phyloP scores from a whole-genome alignment of 1,284 basidiomycete genomes.

The Ceratobasidium sp. region DNA sequence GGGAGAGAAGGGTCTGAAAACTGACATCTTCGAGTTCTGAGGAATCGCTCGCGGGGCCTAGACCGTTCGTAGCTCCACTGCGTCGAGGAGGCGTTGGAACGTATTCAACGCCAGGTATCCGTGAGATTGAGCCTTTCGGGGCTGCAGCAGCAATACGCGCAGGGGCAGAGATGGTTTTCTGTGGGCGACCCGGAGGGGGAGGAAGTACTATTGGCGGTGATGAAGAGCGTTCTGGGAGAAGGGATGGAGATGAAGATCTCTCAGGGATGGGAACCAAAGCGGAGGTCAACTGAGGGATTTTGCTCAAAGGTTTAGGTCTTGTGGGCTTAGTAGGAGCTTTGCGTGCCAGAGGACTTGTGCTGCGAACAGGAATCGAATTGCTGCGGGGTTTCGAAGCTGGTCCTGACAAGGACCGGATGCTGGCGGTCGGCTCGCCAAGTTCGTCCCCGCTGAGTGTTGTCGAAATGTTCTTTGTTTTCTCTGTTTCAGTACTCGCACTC shows the following conservation, averaged over 20 bases:
- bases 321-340: neutral
- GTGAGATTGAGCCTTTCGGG: neutral
- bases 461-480: slow-evolving; percentile 12
- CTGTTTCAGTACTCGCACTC: neutral
- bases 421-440: neutral
- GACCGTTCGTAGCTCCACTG: neutral
- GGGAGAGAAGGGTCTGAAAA: slow-evolving; percentile 16
- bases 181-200: neutral
- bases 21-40: slow-evolving; percentile 30
- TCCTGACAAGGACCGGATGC: neutral
- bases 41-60: slow-evolving; percentile 7
- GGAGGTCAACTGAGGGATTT: neutral
- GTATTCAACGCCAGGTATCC: slow-evolving; percentile 25
- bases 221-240: neutral
- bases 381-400: neutral
- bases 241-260: slow-evolving; percentile 14
- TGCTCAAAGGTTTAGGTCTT: neutral
- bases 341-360: neutral
- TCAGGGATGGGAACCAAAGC: neutral
- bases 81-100: slow-evolving; percentile 25
- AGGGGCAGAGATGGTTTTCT: neutral
- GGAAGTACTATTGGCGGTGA: neutral
- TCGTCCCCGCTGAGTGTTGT: slow-evolving; percentile 32
- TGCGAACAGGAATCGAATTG: neutral
- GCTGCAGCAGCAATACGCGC: neutral